Evolutionary conservation across 2,329 filamentous ascomycete species (phyloP), one percentile per base, ranked within the genome.

Genomic region (Simplicillium aogashimaense): DNA sequence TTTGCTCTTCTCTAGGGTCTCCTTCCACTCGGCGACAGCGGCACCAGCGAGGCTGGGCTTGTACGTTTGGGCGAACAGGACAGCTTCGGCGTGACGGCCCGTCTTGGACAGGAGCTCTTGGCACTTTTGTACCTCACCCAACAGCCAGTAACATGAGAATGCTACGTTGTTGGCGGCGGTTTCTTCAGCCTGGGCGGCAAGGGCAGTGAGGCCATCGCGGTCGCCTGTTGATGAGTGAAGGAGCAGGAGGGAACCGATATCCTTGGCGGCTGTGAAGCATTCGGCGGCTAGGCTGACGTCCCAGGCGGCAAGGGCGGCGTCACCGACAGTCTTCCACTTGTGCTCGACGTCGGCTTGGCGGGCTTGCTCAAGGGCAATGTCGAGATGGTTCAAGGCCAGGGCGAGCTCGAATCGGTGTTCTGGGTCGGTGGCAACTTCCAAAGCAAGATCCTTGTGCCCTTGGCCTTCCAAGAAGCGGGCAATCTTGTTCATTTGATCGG

Each of bases 361-460:
- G 7, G 92, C 90, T 38, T 97, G 78, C 44, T 88, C 81, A 3
- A 95, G 74, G 1, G 90, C 90, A 54, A 90, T 85, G 32, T 89
- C 76, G 12, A 97, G 76, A 47, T 92, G 83, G 52, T 83, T 86
- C 34, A 98, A 72, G 3, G 79, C 75, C 28, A 98, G 71, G 0
- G 92, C 83, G 16, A 98, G 76, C 45, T 98, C 92, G 53, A 98
- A 97, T 57, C 94, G 92, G 66, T 98, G 92, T 64, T 98, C 92
- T 0, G 85, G 74, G 53, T 98, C 92, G 0, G 90, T 95, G 9
- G 92, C 89, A 13, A 98, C 87, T 50, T 95, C 86, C 13, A 98
- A 74, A 0, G 92, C 92, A 49, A 95, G 75, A 53, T 97, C 90
- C 65, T 97, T 97, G 66, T 95, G 87, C 32, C 90, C 90, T 63